Base-by-base conservation (phyloP, 1,284 basidiomycete genomes). In the Moesziomyces antarcticus region DNA sequence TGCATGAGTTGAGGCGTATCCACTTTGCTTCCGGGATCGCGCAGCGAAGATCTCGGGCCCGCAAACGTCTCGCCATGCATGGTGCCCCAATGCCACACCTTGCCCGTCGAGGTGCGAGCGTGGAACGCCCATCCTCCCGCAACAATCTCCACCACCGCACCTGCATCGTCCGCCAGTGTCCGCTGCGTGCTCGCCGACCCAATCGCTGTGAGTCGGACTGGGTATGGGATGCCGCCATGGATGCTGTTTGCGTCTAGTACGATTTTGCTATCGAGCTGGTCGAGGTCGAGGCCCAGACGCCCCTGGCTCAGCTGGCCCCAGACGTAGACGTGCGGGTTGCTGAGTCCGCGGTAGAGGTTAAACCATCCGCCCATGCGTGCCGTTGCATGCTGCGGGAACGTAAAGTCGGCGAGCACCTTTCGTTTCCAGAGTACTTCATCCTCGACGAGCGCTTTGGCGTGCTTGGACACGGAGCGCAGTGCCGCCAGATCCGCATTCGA, bases 71-170 rank as follows among this genome's bases (percentile, higher is more conserved):
- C 63, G 20, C 69, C 68, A 25, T 73, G 48, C 60, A 78, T 66
- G 20, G 56, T 63, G 27, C 77, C 77, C 74, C 74, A 77, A 22
- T 24, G 27, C 60, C 64, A 55, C 13, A 77, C 65, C 16, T 46
- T 50, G 1, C 77, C 77, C 3, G 50, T 45, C 6, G 63, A 46
- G 6, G 77, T 72, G 5, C 75, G 57, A 21, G 68, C 63, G 46
- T 74, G 68, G 55, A 77, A 79, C 16, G 57, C 47, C 74, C 74
- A 79, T 13, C 77, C 77, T 25, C 68, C 68, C 1, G 77, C 72
- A 0, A 67, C 57, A 25, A 79, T 64, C 42, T 73, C 55, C 22
- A 55, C 59, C 18, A 61, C 55, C 16, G 48, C 58, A 25, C 41
- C 54, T n/a, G 22, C 30, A 18, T 16, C 16, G 10, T 33, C 58